Base-by-base conservation (phyloP, 2,329 filamentous ascomycete genomes). In the Aspergillus ochraceoroseus region DNA sequence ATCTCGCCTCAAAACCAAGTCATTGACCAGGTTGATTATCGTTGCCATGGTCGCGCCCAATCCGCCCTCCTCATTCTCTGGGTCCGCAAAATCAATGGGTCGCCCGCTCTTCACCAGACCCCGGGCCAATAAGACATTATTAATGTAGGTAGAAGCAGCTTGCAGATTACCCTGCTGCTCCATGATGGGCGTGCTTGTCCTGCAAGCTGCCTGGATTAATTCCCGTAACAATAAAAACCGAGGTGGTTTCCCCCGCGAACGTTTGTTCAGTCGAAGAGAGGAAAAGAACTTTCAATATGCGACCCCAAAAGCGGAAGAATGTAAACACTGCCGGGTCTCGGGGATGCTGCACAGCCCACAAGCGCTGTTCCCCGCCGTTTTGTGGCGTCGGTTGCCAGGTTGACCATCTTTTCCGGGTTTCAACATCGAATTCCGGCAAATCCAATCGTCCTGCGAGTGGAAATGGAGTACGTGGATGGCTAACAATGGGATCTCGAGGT, bases 21-120 rank as follows among this genome's bases (percentile, higher is more conserved):
- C 92, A 65, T 98, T 95, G 33, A 98, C 80, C 15, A 98, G 76
- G 59, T 90, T 85, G 68, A 98, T 95, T 54, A 96, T 82, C 51
- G 81, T 79, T 13, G 85, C 83, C 81, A 92, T 90, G 12, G 85
- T 85, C 35, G 76, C 77, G 57, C 76, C 75, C 25, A 78, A 73
- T 11, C 64, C 64, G 12, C 75, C 74, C 48, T 82, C 77, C 44
- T 73, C 75, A 48, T 78, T 73, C 38, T 78, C 78, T 6, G 85
- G 83, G 47, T 79, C 72, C 45, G 85, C 81, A 63, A 98, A 98
- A 63, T 95, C 83, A 65, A 98, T 72, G 6, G 68, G 57, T 33
- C 58, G 64, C 29, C 70, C 76, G 70, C 78, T 74, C 44, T 76
- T 75, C 27, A 82, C 62, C 9, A 82, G 64, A 20, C 79, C 79